A percentile compares a stretch with the other conserved stretches of the same genome.
Evolutionary conservation across 768 basidiomycete genomes (phyloP).

Genomic region (Brasilioporus rufonigricans): DNA sequence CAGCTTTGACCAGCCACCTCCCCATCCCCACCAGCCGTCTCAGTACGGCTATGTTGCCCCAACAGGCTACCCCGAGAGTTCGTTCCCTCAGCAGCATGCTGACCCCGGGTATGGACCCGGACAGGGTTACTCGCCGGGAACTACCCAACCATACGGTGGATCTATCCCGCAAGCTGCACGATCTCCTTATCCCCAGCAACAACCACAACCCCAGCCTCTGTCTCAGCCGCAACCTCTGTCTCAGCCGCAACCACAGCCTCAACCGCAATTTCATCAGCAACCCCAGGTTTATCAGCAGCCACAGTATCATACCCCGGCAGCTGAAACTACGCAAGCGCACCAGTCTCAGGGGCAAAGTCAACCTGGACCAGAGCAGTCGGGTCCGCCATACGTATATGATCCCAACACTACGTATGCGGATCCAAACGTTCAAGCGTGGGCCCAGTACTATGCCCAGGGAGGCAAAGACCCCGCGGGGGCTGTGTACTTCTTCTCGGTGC

Average conservation of each 20-base stretch:
- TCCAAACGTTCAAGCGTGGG: slow-evolving; percentile 84
- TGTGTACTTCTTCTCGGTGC: slow-evolving; percentile 79
- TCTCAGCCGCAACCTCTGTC: slow-evolving; percentile 24
- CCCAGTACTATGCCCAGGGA: slow-evolving; percentile 79
- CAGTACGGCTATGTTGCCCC: slow-evolving; percentile 25
- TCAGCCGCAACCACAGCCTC: not conserved
- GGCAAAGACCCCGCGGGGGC: slow-evolving; percentile 71
- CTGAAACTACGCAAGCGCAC: slow-evolving; percentile 5
- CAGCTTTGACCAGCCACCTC: slow-evolving; percentile 44
- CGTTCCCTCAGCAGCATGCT: slow-evolving; percentile 27
- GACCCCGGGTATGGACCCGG: slow-evolving; percentile 23
- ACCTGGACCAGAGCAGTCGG: slow-evolving; percentile 24
- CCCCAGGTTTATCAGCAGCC: slow-evolving; percentile 31
- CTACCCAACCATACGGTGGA: slow-evolving; percentile 22
- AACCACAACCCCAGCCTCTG: slow-evolving; percentile 26
- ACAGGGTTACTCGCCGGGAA: slow-evolving; percentile 20
- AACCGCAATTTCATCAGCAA: slow-evolving; percentile 26
- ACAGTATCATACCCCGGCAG: slow-evolving; percentile 9
- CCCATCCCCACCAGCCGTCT: slow-evolving; percentile 34
- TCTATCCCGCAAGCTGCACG: slow-evolving; percentile 27
- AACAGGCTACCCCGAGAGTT: slow-evolving; percentile 24
- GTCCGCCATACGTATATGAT: slow-evolving; percentile 57
- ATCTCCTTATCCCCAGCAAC: slow-evolving; percentile 33
- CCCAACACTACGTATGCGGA: slow-evolving; percentile 69
- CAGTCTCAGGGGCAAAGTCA: slow-evolving; percentile 17